phyloP scores from a whole-genome alignment of 805 yeast species.

The Kurtzmaniella cleridarum region DNA sequence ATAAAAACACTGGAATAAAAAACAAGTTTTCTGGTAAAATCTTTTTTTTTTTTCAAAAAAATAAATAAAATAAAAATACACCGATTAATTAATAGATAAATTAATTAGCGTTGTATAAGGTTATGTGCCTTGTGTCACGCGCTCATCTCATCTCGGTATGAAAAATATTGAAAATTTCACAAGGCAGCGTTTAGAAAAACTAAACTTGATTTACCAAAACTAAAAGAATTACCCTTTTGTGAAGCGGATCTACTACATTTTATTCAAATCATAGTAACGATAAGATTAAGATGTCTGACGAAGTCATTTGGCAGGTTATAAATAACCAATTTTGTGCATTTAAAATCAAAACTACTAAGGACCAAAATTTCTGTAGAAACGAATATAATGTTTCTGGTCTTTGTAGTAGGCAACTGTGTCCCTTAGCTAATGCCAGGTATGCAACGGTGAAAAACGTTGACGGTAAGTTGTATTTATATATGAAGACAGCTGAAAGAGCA shows the following conservation, averaged over 20 bases:
- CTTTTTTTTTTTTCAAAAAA: too few species aligned
- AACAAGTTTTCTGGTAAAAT: too few species aligned
- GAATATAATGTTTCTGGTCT: slow-evolving; percentile 95
- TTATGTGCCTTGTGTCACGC: background rate
- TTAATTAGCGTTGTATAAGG: background rate
- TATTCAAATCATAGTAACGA: background rate
- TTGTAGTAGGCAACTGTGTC: slow-evolving; percentile 91
- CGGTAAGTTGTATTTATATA: slow-evolving; percentile 78
- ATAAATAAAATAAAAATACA: too few species aligned
- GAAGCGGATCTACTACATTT: background rate
- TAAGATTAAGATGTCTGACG: slow-evolving; percentile 45
- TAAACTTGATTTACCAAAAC: background rate
- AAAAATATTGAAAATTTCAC: background rate
- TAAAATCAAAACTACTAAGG: slow-evolving; percentile 82
- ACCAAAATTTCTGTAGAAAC: slow-evolving; percentile 89
- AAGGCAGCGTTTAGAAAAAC: background rate
- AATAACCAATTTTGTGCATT: slow-evolving; percentile 94
- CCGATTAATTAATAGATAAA: too few species aligned
- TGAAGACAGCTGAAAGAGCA: slow-evolving; percentile 97
- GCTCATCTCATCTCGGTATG: background rate
- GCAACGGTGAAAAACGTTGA: slow-evolving; percentile 81
- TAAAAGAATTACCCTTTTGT: background rate
- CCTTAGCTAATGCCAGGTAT: slow-evolving; percentile 88
- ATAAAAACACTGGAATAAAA: too few species aligned
- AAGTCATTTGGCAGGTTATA: slow-evolving; percentile 96